Base-by-base conservation (phyloP, 164 flowering plant genomes). In the Magnolia changhungtana region DNA sequence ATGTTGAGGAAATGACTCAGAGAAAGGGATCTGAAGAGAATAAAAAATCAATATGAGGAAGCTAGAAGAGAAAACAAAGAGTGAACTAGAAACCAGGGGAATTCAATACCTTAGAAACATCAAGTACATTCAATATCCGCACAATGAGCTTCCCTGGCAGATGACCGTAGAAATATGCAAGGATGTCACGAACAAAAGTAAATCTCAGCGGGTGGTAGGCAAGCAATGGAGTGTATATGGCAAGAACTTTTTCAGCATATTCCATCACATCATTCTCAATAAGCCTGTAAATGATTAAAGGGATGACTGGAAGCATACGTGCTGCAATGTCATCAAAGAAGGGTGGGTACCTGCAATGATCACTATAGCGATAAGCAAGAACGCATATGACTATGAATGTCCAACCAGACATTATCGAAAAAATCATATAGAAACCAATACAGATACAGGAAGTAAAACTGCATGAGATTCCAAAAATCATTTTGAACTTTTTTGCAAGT, bases 321-420 rank as follows among this genome's bases (percentile, higher is more conserved):
- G 95, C 98, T 16, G 89, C 97, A 82, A 91, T 87, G 84, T 94
- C 99, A 87, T 96, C 99, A 87, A 96, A 92, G 84, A 92, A 92
- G 52, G 90, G 84, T 5, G 98, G 99, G 79, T 84, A 84, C 90
- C 99, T 96, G 89, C 69, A 80, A 77, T 55, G 59, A 27, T 37
- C 58, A 69, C 31, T 58, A 72, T 29, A 63, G 7, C 67, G 69
- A 50, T 49, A 51, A 75, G 45, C 66, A 67, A 74, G 50, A 7
- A 8, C 1, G n/a, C n/a, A 55, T 55, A 37, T 37, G 45, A 37
- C 45, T 37, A 37, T 37, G 45, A 37, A 37, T 37, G 45, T 37
- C 45, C 45, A 37, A 37, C 45, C 45, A 55, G 18, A 55, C 61
- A 55, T 55, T 55, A 10, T 55, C 9, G 61, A 16, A 55, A 19